Conservation (phyloP, 139 green algal species). For the Diplosphaera chodatii region DNA sequence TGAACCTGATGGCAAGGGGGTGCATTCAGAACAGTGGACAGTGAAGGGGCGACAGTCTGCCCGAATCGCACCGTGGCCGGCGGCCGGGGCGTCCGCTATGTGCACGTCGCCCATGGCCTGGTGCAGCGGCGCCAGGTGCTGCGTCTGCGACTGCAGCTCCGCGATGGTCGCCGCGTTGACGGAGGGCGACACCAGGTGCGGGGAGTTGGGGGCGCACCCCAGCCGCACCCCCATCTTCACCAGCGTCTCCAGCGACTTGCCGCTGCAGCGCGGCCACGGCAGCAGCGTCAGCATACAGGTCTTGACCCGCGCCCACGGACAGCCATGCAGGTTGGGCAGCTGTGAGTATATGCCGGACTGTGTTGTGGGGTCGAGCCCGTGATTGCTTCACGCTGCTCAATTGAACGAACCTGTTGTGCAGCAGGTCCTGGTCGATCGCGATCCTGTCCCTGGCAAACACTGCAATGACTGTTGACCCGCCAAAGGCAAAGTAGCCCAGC, state of each 20-base stretch:
- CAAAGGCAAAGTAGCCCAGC: slow-evolving; percentile 54
- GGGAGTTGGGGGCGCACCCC: slow-evolving; percentile 8
- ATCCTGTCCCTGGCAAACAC: slow-evolving; percentile 26
- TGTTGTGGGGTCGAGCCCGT: too few species aligned
- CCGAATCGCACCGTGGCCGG: too few species aligned
- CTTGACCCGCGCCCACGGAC: too few species aligned
- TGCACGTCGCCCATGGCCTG: neutral
- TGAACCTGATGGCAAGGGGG: too few species aligned
- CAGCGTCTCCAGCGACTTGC: slow-evolving; percentile 32
- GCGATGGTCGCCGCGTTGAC: neutral
- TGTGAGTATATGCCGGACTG: too few species aligned
- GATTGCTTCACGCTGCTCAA: too few species aligned
- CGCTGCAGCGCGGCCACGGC: too few species aligned
- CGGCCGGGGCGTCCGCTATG: too few species aligned
- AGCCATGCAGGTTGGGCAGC: too few species aligned
- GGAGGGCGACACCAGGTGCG: neutral
- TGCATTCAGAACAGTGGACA: too few species aligned
- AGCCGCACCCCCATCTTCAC: slow-evolving; percentile 40
- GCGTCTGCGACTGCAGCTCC: neutral
- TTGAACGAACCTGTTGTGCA: slow-evolving; percentile 23
- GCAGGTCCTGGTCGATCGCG: slow-evolving; percentile 30
- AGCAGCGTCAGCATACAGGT: too few species aligned
- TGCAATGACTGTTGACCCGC: slow-evolving; percentile 32
- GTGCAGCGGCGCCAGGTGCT: slow-evolving; percentile 1
- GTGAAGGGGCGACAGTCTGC: too few species aligned